A percentile compares a stretch with the other conserved stretches of the same genome.
phyloP scores from a whole-genome alignment of 2,329 filamentous ascomycete species.

The Elsinoe australis region DNA sequence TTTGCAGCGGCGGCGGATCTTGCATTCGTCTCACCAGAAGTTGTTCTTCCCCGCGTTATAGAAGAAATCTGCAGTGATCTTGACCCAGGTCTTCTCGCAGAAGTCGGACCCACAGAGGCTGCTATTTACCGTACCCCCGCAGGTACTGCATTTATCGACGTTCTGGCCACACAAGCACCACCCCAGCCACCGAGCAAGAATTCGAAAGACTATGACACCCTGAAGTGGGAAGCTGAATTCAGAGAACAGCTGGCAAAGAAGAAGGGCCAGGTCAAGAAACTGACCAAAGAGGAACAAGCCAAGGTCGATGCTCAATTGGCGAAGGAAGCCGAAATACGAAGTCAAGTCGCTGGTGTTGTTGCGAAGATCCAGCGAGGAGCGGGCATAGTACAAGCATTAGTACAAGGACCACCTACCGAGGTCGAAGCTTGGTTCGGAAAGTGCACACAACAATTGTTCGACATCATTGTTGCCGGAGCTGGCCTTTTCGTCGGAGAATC shows the following conservation, averaged over 20 bases:
- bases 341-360: constrained; percentile 61
- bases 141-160: constrained; percentile 81
- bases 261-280: constrained; percentile 83
- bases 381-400: constrained; percentile 74
- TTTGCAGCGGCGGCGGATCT: constrained; percentile 82
- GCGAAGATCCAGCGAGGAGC: constrained; percentile 71
- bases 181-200: constrained; percentile 72
- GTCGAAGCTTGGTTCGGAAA: constrained; percentile 80
- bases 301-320: constrained; percentile 87
- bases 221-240: constrained; percentile 96
- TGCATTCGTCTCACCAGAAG: constrained; percentile 83
- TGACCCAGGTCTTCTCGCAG: constrained; percentile 58
- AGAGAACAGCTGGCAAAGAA: constrained; percentile 82
- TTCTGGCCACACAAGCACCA: constrained; percentile 73
- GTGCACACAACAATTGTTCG: constrained; percentile 65
- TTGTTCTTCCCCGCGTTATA: constrained; percentile 68
- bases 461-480: constrained; percentile 70
- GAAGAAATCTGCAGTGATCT: constrained; percentile 67
- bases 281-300: constrained; percentile 77
- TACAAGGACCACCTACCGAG: constrained; percentile 81
- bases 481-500: constrained; percentile 73
- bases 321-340: constrained; percentile 75
- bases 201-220: constrained; percentile 85
- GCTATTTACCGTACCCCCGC: constrained; percentile 89
- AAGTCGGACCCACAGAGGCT: constrained; percentile 77